Conservation (phyloP, 2,329 filamentous ascomycete genomes). For the Diplodia intermedia region DNA sequence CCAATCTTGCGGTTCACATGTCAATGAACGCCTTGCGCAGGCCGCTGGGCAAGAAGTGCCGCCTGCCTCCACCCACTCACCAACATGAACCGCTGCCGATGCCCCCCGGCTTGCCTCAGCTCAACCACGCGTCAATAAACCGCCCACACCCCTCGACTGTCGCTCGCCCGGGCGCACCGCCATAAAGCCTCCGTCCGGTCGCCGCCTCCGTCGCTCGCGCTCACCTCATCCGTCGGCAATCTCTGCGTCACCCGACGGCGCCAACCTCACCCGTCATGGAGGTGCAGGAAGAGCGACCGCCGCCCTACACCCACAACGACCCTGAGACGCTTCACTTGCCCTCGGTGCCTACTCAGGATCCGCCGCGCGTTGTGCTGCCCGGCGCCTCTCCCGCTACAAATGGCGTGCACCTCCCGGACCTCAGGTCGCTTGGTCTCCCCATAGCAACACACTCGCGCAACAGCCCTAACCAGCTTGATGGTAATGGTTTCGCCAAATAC, state of each 20-base stretch:
- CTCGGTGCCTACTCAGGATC: slow-evolving; percentile 50
- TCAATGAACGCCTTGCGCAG: slow-evolving; percentile 21
- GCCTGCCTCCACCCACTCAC: slow-evolving; percentile 18
- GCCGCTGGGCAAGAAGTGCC: slow-evolving; percentile 13
- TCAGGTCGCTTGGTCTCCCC: slow-evolving; percentile 53
- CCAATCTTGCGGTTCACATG: slow-evolving; percentile 17
- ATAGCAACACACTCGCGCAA: slow-evolving; percentile 47
- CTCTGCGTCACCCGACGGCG: slow-evolving; percentile 30
- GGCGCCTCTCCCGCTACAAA: slow-evolving; percentile 33
- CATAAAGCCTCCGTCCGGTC: background rate
- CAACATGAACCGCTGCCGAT: slow-evolving; percentile 20
- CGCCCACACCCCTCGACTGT: background rate
- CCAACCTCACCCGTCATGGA: slow-evolving; percentile 36
- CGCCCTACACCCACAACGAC: slow-evolving; percentile 53
- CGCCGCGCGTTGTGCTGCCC: slow-evolving; percentile 36
- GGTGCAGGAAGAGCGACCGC: slow-evolving; percentile 47
- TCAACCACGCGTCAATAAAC: slow-evolving; percentile 8
- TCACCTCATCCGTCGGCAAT: slow-evolving; percentile 29
- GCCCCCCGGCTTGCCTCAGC: slow-evolving; percentile 1
- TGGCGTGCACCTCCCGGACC: slow-evolving; percentile 51
- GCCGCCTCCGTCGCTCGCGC: background rate
- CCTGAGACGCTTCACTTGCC: slow-evolving; percentile 51
- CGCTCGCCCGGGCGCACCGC: background rate
- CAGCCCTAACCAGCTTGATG: slow-evolving; percentile 38
- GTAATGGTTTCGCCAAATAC: slow-evolving; percentile 40